These are phyloP conservation scores for Cercospora canescens DNA, from an alignment of 2,329 filamentous ascomycete genomes.

Conservation along the genomic window DNA sequence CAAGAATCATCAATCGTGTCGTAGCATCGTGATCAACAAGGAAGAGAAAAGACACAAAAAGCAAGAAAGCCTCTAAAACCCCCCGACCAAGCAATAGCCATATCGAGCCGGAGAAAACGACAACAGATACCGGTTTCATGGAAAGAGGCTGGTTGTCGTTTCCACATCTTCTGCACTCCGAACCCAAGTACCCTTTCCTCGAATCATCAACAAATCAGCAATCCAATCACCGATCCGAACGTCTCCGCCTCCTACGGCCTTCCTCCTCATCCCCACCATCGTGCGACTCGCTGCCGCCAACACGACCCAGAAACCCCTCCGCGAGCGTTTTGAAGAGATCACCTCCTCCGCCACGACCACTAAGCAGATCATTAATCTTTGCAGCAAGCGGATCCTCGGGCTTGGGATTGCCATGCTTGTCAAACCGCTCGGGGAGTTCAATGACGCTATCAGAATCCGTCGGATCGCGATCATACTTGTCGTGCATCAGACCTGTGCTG, in stretches of 20 bases:
- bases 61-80: background rate
- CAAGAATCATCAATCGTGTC: background rate
- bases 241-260: conserved; percentile 23
- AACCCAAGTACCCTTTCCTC: background rate
- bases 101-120: background rate
- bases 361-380: conserved; percentile 34
- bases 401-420: conserved; percentile 36
- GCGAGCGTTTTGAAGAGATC: conserved; percentile 30
- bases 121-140: background rate
- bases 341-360: conserved; percentile 31
- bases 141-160: too few species aligned
- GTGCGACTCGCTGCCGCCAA: conserved; percentile 2
- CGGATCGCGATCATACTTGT: conserved; percentile 29
- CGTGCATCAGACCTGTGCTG: conserved; percentile 26
- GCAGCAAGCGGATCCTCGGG: conserved; percentile 31
- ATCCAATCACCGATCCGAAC: conserved; percentile 14
- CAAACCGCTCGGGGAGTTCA: conserved; percentile 39
- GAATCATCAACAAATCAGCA: background rate
- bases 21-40: background rate
- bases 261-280: conserved; percentile 17
- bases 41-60: background rate
- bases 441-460: conserved; percentile 35
- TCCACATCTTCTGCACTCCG: background rate
- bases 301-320: conserved; percentile 21
- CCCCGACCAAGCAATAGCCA: background rate